These are phyloP conservation scores for Trichoderma guizhouense DNA, from an alignment of 2,329 filamentous ascomycete species.

Conservation along the genomic window DNA sequence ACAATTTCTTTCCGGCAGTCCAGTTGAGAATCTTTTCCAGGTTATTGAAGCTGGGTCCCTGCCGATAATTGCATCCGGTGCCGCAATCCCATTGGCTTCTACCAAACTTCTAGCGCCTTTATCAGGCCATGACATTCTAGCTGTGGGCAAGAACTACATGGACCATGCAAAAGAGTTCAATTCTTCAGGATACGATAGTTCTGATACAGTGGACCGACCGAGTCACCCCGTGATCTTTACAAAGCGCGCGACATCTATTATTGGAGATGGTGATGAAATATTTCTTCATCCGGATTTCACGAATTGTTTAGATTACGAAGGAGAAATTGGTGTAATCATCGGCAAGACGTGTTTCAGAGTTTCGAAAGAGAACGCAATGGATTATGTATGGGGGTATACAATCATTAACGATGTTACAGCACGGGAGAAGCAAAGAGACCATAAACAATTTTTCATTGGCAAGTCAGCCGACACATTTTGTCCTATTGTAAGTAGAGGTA, in stretches of 20 bases:
- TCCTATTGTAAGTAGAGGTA: neutral
- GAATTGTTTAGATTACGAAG: conserved; percentile 3
- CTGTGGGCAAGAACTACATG: conserved; percentile 11
- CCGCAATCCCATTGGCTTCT: neutral
- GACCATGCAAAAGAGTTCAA: conserved; percentile 10
- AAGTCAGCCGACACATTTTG: conserved; percentile 11
- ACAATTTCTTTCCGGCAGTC: neutral
- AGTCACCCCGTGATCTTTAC: conserved; percentile 13
- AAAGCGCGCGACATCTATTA: conserved; percentile 9
- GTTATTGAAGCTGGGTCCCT: neutral
- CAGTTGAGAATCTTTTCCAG: neutral
- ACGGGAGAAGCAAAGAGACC: conserved; percentile 1
- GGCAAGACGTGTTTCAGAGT: conserved; percentile 7
- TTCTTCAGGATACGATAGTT: conserved; percentile 3
- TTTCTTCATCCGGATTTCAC: neutral
- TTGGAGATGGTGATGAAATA: neutral
- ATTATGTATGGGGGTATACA: conserved; percentile 11
- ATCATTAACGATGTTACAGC: conserved; percentile 13
- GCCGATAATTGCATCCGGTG: neutral
- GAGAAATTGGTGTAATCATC: conserved; percentile 9
- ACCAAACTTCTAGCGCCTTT: conserved; percentile 1
- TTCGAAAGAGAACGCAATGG: conserved; percentile 4
- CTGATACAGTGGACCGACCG: neutral
- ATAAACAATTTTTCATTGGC: conserved; percentile 9
- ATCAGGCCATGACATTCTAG: neutral